Evolutionary conservation across 306 rosid species (phyloP).

Genomic region (Acacia acuminata): DNA sequence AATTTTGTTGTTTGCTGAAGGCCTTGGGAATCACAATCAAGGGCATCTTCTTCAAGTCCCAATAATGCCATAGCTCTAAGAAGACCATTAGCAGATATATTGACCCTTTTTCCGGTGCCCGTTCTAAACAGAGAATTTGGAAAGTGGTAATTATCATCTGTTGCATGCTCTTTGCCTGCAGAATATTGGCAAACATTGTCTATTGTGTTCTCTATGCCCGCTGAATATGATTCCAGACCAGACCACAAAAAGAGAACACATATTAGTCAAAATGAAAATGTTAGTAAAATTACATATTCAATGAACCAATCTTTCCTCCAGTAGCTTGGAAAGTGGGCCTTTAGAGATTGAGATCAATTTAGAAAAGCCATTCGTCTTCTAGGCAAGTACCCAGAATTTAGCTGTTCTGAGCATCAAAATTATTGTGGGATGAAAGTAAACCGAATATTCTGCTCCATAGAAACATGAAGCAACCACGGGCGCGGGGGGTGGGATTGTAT

Average conservation of each 20-base stretch:
- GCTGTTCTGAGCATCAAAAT: neutral
- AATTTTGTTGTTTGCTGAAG: slow-evolving; percentile 27
- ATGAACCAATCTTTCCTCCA: neutral
- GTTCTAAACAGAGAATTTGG: slow-evolving; percentile 77
- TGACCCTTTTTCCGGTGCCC: slow-evolving; percentile 75
- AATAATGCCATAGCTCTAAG: slow-evolving; percentile 71
- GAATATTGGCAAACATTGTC: slow-evolving; percentile 30
- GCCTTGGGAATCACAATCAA: slow-evolving; percentile 35
- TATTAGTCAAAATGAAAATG: neutral
- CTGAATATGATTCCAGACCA: slow-evolving; percentile 10
- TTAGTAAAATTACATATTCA: neutral
- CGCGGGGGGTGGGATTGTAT: no score
- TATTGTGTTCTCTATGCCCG: slow-evolving; percentile 49
- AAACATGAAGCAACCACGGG: neutral
- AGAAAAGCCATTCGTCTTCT: neutral
- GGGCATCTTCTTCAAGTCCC: slow-evolving; percentile 46
- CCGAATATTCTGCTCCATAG: neutral
- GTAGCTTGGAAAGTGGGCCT: no score
- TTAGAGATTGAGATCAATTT: neutral
- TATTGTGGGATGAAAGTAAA: neutral
- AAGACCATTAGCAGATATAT: slow-evolving; percentile 66
- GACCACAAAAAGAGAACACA: neutral
- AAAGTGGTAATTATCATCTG: slow-evolving; percentile 39
- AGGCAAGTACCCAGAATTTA: neutral
- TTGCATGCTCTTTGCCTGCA: slow-evolving; percentile 51